A percentile compares a stretch with the other conserved stretches of the same genome.
Evolutionary conservation across 2,329 filamentous ascomycete genomes (phyloP).

Genomic region (Diplodia mutila): DNA sequence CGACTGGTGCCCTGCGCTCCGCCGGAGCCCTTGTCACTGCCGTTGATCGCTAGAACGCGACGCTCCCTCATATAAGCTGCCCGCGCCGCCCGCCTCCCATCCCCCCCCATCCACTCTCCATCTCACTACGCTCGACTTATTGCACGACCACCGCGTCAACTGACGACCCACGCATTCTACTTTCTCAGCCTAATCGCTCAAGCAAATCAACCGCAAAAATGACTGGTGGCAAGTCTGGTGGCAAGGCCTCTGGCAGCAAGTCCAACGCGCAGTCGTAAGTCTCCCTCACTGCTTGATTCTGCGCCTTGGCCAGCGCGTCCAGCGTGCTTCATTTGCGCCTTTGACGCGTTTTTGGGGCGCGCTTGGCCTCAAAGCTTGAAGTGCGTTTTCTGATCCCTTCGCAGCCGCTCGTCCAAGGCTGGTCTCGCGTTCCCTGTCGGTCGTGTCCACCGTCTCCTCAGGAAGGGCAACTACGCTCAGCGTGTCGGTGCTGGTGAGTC

Average conservation of each 20-base stretch:
- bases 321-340: constrained; percentile 13
- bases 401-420: constrained; percentile 96
- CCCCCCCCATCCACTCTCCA: constrained; percentile 34
- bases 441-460: constrained; percentile 97
- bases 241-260: constrained; percentile 99
- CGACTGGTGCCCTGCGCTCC: constrained; percentile 17
- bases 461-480: constrained; percentile 99
- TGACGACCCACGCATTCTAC: constrained; percentile 36
- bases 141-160: constrained; percentile 11
- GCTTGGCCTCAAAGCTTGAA: constrained; percentile 30
- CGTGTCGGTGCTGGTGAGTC: constrained; percentile 89
- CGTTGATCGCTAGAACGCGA: constrained; percentile 25
- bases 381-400: constrained; percentile 47
- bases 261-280: constrained; percentile 95
- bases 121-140: constrained; percentile 23
- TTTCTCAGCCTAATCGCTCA: constrained; percentile 35
- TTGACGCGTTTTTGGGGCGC: constrained; percentile 32
- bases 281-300: constrained; percentile 16
- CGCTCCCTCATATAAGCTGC: constrained; percentile 47
- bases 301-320: constrained; percentile 48
- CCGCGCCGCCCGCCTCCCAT: constrained; percentile 38
- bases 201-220: constrained; percentile 66
- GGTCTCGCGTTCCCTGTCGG: constrained; percentile 98
- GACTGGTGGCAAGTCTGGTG: constrained; percentile 99
- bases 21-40: constrained; percentile 17